Evolutionary conservation across 2,329 filamentous ascomycete species (phyloP).

Genomic region (Apiospora koreana): DNA sequence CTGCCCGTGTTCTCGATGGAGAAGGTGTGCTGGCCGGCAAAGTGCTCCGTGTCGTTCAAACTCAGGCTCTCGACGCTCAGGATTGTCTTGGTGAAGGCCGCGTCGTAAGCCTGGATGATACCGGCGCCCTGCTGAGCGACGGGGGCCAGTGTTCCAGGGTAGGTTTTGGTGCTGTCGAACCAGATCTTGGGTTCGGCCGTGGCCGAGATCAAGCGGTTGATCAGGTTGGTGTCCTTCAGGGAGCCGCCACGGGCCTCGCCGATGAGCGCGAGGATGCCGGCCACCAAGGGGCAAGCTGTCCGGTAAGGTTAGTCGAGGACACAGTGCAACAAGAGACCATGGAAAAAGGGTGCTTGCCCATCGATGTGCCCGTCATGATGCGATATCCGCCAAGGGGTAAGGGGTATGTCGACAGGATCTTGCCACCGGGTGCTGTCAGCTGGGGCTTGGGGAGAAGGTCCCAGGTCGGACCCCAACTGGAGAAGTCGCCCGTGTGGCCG

Average conservation of each 20-base stretch:
- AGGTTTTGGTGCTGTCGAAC: conserved; percentile 4
- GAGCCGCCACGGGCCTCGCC: conserved; percentile 32
- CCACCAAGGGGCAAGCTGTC: conserved; percentile 40
- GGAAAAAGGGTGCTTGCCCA: conserved; percentile 38
- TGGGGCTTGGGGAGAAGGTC: conserved; percentile 50
- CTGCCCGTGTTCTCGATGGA: conserved; percentile 41
- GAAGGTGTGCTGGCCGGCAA: conserved; percentile 36
- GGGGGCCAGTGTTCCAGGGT: conserved; percentile 26
- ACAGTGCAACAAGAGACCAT: not conserved
- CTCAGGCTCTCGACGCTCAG: conserved; percentile 39
- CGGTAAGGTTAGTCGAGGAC: conserved; percentile 22
- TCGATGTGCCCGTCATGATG: conserved; percentile 55
- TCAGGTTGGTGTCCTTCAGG: conserved; percentile 23
- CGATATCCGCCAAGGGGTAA: conserved; percentile 43
- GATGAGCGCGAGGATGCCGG: conserved; percentile 38
- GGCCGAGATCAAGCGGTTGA: conserved; percentile 30
- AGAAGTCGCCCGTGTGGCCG: conserved; percentile 40
- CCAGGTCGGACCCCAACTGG: conserved; percentile 48
- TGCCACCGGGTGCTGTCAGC: conserved; percentile 47
- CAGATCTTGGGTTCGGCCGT: conserved; percentile 29
- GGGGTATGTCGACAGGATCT: conserved; percentile 54
- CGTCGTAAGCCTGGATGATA: conserved; percentile 42
- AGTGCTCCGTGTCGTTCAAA: conserved; percentile 47
- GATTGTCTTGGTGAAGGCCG: conserved; percentile 38
- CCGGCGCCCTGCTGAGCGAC: conserved; percentile 45